Base-by-base conservation (phyloP, 805 yeast genomes). In the Maudiozyma pseudohumilis region DNA sequence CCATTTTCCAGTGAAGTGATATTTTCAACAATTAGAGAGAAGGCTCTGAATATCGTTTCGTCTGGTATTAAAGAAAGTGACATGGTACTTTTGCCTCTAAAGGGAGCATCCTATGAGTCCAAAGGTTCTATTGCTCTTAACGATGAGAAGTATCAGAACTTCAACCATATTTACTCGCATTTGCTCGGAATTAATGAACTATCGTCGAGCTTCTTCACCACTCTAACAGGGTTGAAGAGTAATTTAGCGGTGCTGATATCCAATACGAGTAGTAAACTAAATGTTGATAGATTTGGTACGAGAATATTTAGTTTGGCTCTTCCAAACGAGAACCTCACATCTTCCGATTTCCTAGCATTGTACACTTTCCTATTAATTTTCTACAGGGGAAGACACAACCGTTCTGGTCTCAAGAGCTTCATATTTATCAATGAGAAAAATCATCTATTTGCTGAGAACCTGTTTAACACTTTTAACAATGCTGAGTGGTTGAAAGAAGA, bases 1-100 rank as follows among this genome's bases (percentile, higher is more conserved):
- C 60, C 78, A 52, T 87, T 83, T 61, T 79, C 85, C 47, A 95
- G 89, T 55, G 94, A 86, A 30, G 55, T 56, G 1, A 45, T 57
- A 9, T 54, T 56, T 31, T 53, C 61, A 2, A 50, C 61, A 4
- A 38, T 49, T 8, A 44, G 52, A 26, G 62, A 56, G 32, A 54
- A 55, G 33, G 58, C 55, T 2, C 32, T 43, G 1, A 52, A 52
- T 36, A 45, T 57, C 10, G 31, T 35, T 2, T 42, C 53, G 2
- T 35, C 52, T 26, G 34, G 46, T 11, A 22, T 39, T 15, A 36
- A 42, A 16, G 35, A 30, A 3, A 36, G 46, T 2, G 55, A 51
- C 37, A 19, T 53, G 12, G 40, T 53, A 11, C 34, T 56, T 5
- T 23, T 57, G 6, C 53, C 62, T 2, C 25, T 56, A 7, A 53